Conservation (phyloP, 805 yeast species). For the Soucietia sequanensis region DNA sequence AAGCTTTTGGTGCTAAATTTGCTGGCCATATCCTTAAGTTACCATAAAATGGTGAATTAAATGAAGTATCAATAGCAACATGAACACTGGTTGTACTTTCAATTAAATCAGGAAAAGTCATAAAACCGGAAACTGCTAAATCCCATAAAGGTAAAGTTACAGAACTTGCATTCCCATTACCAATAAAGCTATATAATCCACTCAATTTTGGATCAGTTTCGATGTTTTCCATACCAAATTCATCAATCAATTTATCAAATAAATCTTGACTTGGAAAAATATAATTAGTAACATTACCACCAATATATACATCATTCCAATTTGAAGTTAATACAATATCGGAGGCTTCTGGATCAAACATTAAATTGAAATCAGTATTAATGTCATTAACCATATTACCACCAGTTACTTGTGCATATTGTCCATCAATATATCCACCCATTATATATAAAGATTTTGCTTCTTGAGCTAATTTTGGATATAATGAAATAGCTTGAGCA, state of each 20-base stretch:
- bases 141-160: conserved; percentile 43
- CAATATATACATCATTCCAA: conserved; percentile 38
- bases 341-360: conserved; percentile 47
- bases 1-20: conserved; percentile 35
- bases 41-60: conserved; percentile 43
- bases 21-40: conserved; percentile 36
- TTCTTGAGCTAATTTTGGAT: conserved; percentile 37
- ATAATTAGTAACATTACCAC: conserved; percentile 43
- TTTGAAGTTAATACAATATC: conserved; percentile 41
- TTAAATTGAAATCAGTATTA: conserved; percentile 43
- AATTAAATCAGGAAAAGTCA: conserved; percentile 36
- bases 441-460: conserved; percentile 40
- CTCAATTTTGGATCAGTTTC: conserved; percentile 24
- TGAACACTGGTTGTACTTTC: conserved; percentile 25
- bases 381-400: conserved; percentile 25
- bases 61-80: conserved; percentile 39
- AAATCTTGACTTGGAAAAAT: conserved; percentile 38
- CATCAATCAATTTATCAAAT: conserved; percentile 31
- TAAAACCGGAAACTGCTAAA: conserved; percentile 37
- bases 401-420: conserved; percentile 33
- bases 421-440: conserved; percentile 46
- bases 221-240: conserved; percentile 30
- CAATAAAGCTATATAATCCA: conserved; percentile 26
- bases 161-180: conserved; percentile 36
- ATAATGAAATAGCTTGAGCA: conserved; percentile 42